Conservation (phyloP, 192 early-diverging fungal genomes). For the Entophlyctis helioformis region DNA sequence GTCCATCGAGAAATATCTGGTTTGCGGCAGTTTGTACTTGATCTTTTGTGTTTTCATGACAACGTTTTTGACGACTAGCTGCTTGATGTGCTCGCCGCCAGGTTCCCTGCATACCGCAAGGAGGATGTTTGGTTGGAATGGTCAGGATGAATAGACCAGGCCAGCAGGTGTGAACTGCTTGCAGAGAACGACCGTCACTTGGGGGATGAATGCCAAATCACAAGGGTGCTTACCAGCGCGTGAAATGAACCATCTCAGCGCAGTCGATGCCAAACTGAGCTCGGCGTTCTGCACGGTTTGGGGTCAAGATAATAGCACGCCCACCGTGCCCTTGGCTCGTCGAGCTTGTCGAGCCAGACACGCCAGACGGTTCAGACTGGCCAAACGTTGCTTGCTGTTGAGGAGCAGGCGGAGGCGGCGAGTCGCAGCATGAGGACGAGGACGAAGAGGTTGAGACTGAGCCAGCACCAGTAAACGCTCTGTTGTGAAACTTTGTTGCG, state of each 20-base stretch:
- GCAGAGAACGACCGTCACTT: background rate
- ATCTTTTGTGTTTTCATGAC: slow-evolving; percentile 55
- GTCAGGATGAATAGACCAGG: background rate
- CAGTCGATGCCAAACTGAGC: slow-evolving; percentile 41
- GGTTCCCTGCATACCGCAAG: slow-evolving; percentile 28
- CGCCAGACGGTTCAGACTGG: no score
- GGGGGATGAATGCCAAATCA: background rate
- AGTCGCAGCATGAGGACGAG: no score
- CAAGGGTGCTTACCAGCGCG: slow-evolving; percentile 23
- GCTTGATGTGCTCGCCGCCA: slow-evolving; percentile 41
- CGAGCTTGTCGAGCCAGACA: no score
- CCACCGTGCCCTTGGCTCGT: no score
- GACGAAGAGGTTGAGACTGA: no score
- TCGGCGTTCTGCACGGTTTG: slow-evolving; percentile 17
- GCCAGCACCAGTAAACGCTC: no score
- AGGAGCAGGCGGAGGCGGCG: no score
- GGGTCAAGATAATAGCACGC: slow-evolving; percentile 11
- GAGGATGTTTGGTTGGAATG: background rate
- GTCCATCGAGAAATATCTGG: slow-evolving; percentile 43
- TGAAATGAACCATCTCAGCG: slow-evolving; percentile 37
- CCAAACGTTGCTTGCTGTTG: no score
- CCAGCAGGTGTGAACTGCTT: no score
- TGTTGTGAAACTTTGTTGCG: no score
- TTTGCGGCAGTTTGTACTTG: slow-evolving; percentile 44
- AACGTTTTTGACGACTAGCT: slow-evolving; percentile 38